Conservation (phyloP, 768 basidiomycete genomes). For the Coprinopsis sp. region DNA sequence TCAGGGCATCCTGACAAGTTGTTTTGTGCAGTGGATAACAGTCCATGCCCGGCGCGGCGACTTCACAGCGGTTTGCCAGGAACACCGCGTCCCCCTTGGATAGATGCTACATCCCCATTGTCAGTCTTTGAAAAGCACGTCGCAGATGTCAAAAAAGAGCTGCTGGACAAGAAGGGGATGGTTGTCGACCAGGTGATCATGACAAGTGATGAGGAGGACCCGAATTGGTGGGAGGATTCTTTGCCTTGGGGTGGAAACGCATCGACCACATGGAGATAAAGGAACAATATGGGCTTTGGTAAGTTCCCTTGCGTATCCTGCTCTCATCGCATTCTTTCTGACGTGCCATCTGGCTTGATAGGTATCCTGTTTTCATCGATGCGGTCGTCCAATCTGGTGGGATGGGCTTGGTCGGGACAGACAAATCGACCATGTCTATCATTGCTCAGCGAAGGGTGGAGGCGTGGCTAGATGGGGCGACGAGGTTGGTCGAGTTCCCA, state of each 20-base stretch:
- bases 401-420: constrained; percentile 67
- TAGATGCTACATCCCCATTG: constrained; percentile 51
- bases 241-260: constrained; percentile 44
- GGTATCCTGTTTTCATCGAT: constrained; percentile 68
- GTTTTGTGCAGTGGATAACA: constrained; percentile 43
- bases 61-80: constrained; percentile 43
- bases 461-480: constrained; percentile 57
- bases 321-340: too few relatives aligned
- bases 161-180: constrained; percentile 40
- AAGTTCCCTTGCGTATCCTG: too few relatives aligned
- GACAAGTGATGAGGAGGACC: constrained; percentile 58
- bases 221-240: constrained; percentile 53
- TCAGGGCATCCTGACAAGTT: too few relatives aligned
- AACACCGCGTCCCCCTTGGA: constrained; percentile 22
- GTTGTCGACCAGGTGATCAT: constrained; percentile 50
- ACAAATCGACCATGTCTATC: constrained; percentile 65
- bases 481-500: constrained; percentile 48
- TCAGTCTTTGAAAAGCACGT: constrained; percentile 50
- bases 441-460: constrained; percentile 59
- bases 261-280: constrained; percentile 47
- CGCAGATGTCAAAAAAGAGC: constrained; percentile 46
- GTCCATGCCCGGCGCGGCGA: constrained; percentile 56
- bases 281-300: constrained; percentile 46
- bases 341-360: too few relatives aligned
- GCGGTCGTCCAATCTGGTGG: constrained; percentile 66